phyloP scores from a whole-genome alignment of 352 stramenopile genomes.

The Phytophthora macrochlamydospora region DNA sequence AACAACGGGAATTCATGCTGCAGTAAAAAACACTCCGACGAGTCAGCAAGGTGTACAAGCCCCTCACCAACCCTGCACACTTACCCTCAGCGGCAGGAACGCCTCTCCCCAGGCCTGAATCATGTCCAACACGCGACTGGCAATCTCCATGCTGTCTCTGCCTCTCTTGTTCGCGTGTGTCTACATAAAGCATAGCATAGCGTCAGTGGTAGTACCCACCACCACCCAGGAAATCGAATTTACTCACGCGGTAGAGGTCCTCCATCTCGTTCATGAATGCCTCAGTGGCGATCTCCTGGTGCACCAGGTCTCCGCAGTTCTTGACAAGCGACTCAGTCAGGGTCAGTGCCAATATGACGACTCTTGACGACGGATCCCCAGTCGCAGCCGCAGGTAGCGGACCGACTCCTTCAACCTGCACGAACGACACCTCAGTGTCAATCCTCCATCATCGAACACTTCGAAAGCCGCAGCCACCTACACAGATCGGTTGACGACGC shows the following conservation, averaged over 20 bases:
- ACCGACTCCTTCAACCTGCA: conserved; percentile 70
- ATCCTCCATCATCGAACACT: neutral
- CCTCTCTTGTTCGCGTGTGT: conserved; percentile 68
- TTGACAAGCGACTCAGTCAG: conserved; percentile 79
- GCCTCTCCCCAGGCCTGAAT: conserved; percentile 82
- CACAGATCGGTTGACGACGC: conserved; percentile 65
- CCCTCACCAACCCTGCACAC: neutral
- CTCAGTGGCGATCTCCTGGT: conserved; percentile 70
- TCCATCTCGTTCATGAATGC: conserved; percentile 80
- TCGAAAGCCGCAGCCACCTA: conserved; percentile 17
- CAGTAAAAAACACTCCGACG: neutral
- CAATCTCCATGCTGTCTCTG: conserved; percentile 77
- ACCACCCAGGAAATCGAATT: conserved; percentile 32
- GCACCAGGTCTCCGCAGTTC: conserved; percentile 75
- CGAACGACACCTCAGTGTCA: neutral
- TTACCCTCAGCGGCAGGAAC: conserved; percentile 69
- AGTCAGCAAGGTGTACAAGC: too few species aligned
- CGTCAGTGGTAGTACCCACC: conserved; percentile 1
- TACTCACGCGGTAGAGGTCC: conserved; percentile 61
- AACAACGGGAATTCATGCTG: conserved; percentile 79
- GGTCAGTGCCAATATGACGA: conserved; percentile 70
- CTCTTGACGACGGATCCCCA: conserved; percentile 67
- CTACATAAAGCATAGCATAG: conserved; percentile 16
- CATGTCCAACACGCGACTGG: conserved; percentile 69
- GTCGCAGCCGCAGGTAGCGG: conserved; percentile 71